phyloP scores from a whole-genome alignment of 2,329 filamentous ascomycete species.

The Colletotrichum falcatum region DNA sequence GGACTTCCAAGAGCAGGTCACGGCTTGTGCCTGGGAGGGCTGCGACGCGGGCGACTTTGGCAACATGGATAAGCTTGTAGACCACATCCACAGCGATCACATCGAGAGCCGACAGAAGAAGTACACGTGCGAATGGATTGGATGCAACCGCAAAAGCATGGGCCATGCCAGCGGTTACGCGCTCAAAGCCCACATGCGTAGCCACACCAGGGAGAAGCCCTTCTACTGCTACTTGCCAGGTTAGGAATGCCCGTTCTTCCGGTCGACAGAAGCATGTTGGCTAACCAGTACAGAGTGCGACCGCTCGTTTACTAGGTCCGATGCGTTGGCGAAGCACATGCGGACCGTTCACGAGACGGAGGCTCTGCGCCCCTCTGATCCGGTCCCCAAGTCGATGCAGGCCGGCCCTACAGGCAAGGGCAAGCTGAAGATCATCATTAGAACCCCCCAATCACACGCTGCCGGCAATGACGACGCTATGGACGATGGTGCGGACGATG shows the following conservation, averaged over 20 bases:
- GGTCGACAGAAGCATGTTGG: background rate
- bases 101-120: constrained; percentile 95
- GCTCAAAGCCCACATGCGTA: constrained; percentile 95
- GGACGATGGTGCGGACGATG: constrained; percentile 66
- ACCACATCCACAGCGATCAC: constrained; percentile 91
- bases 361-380: constrained; percentile 83
- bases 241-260: constrained; percentile 56
- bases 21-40: constrained; percentile 81
- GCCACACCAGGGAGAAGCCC: constrained; percentile 97
- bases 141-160: constrained; percentile 88
- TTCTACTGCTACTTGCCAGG: constrained; percentile 97
- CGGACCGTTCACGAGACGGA: constrained; percentile 98
- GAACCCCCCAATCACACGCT: constrained; percentile 68
- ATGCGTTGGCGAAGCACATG: constrained; percentile 98
- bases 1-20: constrained; percentile 82
- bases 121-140: constrained; percentile 98
- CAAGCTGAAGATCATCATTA: constrained; percentile 73
- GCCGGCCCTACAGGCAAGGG: constrained; percentile 57
- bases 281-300: constrained; percentile 81
- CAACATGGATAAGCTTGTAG: constrained; percentile 85
- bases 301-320: constrained; percentile 93
- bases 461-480: constrained; percentile 66
- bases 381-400: constrained; percentile 77
- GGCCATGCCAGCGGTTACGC: constrained; percentile 96
- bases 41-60: constrained; percentile 77